A percentile compares a stretch with the other conserved stretches of the same genome.
These are phyloP conservation scores for Zygosaccharomyces gambellarensis DNA, from an alignment of 805 yeast species.

Conservation along the genomic window DNA sequence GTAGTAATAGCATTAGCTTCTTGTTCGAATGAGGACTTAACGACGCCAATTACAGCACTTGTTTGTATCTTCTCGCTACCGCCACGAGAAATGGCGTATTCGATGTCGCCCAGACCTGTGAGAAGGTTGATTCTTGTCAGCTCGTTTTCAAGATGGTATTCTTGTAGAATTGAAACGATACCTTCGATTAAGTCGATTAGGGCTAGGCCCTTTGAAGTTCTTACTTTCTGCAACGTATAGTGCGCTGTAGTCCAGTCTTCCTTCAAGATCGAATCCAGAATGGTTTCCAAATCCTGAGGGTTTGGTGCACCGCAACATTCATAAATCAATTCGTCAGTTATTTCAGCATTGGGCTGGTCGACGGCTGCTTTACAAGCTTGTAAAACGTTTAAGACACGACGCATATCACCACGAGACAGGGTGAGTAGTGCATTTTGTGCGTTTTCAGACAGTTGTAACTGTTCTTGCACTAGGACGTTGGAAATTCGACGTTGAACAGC, in stretches of 20 bases:
- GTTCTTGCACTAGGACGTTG: slow-evolving; percentile 65
- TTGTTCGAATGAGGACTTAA: slow-evolving; percentile 49
- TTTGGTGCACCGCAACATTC: slow-evolving; percentile 96
- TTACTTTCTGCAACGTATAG: slow-evolving; percentile 58
- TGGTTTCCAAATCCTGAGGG: slow-evolving; percentile 74
- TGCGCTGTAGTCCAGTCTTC: slow-evolving; percentile 86
- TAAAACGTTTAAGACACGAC: slow-evolving; percentile 85
- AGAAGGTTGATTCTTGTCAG: slow-evolving; percentile 58
- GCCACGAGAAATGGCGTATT: slow-evolving; percentile 86
- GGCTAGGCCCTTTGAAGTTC: slow-evolving; percentile 78
- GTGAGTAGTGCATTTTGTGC: slow-evolving; percentile 65
- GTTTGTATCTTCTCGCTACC: slow-evolving; percentile 88
- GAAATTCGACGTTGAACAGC: slow-evolving; percentile 67
- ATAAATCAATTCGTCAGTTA: slow-evolving; percentile 72
- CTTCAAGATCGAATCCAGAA: slow-evolving; percentile 69
- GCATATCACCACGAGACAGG: slow-evolving; percentile 92
- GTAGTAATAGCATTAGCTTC: slow-evolving; percentile 19
- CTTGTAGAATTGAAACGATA: slow-evolving; percentile 62
- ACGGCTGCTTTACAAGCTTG: slow-evolving; percentile 89
- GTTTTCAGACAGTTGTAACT: slow-evolving; percentile 49
- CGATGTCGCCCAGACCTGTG: slow-evolving; percentile 76
- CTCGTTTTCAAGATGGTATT: slow-evolving; percentile 56
- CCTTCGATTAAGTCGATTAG: slow-evolving; percentile 79
- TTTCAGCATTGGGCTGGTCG: slow-evolving; percentile 44
- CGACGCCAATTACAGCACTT: slow-evolving; percentile 83